These are phyloP conservation scores for Symmetrospora coprosmae DNA, from an alignment of 768 basidiomycete genomes.

Conservation along the genomic window DNA sequence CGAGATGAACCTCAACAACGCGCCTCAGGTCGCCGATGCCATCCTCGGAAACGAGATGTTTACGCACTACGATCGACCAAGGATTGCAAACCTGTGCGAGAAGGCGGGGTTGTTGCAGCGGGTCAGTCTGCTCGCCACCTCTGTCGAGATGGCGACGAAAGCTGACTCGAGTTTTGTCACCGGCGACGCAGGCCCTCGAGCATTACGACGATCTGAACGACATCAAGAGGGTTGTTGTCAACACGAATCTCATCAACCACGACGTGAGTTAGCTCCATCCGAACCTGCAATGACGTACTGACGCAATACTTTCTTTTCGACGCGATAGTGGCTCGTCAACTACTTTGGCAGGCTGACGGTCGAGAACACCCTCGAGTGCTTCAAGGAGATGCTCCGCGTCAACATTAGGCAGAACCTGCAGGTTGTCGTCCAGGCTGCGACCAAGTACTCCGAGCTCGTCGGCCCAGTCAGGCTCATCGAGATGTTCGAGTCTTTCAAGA, in stretches of 20 bases:
- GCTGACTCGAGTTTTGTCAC: too few relatives aligned
- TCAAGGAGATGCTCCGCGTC: slow-evolving; percentile 91
- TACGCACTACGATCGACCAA: slow-evolving; percentile 82
- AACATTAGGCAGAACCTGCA: slow-evolving; percentile 97
- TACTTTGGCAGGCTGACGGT: slow-evolving; percentile 95
- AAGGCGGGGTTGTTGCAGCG: slow-evolving; percentile 91
- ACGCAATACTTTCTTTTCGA: background rate
- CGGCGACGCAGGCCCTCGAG: slow-evolving; percentile 60
- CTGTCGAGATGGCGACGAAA: background rate
- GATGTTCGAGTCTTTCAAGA: slow-evolving; percentile 96
- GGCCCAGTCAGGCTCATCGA: slow-evolving; percentile 95
- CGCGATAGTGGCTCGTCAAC: slow-evolving; percentile 70
- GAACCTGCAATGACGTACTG: background rate
- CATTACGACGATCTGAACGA: slow-evolving; percentile 97
- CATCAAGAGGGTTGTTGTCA: slow-evolving; percentile 95
- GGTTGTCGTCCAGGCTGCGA: slow-evolving; percentile 89
- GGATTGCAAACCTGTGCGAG: slow-evolving; percentile 95
- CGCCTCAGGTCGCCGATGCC: slow-evolving; percentile 96
- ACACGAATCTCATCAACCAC: slow-evolving; percentile 64
- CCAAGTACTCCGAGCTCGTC: slow-evolving; percentile 95
- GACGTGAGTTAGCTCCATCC: slow-evolving; percentile 47
- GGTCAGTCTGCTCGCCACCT: slow-evolving; percentile 42
- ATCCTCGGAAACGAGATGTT: slow-evolving; percentile 99
- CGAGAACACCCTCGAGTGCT: slow-evolving; percentile 87
- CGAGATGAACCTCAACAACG: slow-evolving; percentile 94